Evolutionary conservation across 495 filamentous ascomycete genomes (phyloP).

Genomic region (Neurospora sp.): DNA sequence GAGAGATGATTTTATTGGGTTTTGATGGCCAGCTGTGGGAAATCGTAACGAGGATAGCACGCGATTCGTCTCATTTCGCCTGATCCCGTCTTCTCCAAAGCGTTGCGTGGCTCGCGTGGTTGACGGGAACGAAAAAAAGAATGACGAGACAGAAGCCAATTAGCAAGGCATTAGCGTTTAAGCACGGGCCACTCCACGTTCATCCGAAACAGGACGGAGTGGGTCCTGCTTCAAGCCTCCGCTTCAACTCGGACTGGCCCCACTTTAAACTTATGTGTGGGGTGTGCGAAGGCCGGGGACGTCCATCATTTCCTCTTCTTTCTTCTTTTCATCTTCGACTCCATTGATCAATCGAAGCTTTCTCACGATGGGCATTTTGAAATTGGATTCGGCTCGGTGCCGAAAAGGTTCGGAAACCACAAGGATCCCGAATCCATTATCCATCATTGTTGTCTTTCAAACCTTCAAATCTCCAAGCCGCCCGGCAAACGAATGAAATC

Average conservation of each 20-base stretch:
- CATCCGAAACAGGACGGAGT: not conserved
- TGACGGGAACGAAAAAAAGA: not conserved
- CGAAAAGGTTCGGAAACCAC: not conserved
- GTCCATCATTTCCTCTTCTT: not conserved
- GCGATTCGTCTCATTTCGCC: not conserved
- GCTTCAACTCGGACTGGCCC: not conserved
- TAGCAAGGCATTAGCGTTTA: not conserved
- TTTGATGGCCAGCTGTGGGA: not conserved
- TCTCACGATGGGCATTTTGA: not conserved
- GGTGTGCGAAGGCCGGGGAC: not conserved
- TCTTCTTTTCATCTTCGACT: not conserved
- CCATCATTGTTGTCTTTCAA: not conserved
- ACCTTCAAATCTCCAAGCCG: not conserved
- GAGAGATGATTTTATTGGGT: not conserved
- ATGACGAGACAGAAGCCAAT: not conserved
- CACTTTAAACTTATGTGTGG: not conserved
- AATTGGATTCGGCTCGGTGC: not conserved
- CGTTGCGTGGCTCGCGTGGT: not conserved
- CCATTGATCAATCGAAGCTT: not conserved
- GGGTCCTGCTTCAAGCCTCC: not conserved
- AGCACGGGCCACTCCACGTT: not conserved
- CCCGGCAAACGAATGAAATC: not conserved
- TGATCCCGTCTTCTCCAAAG: not conserved
- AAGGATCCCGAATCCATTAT: not conserved
- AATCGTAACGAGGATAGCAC: not conserved